These are phyloP conservation scores for Cutaneotrichosporon sp. DNA, from an alignment of 1,284 basidiomycete genomes.

Conservation along the genomic window DNA sequence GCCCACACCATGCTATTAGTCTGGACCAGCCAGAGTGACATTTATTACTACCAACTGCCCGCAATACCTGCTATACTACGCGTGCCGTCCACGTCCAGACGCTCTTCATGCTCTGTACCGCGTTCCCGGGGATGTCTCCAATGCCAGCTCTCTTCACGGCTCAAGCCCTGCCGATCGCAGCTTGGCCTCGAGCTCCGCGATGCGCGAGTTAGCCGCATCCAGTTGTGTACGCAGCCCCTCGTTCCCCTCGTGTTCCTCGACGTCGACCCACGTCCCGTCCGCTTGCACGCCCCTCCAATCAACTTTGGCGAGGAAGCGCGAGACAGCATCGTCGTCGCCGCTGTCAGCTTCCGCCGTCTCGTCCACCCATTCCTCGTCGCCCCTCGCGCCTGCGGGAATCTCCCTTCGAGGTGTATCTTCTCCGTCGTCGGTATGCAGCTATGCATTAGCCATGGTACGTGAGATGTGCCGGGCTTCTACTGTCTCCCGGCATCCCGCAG, in stretches of 20 bases:
- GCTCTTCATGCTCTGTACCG: not conserved
- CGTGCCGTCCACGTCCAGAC: too few relatives aligned
- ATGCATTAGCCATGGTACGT: not conserved
- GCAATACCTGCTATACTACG: too few relatives aligned
- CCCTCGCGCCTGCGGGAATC: too few relatives aligned
- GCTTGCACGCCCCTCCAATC: constrained; percentile 37
- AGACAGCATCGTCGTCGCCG: constrained; percentile 50
- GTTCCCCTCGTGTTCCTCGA: not conserved
- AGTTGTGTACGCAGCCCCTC: constrained; percentile 1
- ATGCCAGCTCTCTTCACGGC: not conserved
- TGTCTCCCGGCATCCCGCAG: constrained; percentile 10
- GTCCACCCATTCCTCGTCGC: not conserved
- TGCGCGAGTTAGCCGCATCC: not conserved
- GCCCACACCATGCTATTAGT: too few relatives aligned
- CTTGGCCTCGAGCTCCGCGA: constrained; percentile 7
- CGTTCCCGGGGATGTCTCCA: not conserved
- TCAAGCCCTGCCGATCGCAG: constrained; percentile 2
- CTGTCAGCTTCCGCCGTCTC: constrained; percentile 10
- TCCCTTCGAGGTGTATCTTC: too few relatives aligned
- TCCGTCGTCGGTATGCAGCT: not conserved
- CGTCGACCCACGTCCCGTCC: constrained; percentile 6
- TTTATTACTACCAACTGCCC: too few relatives aligned
- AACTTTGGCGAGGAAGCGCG: constrained; percentile 69
- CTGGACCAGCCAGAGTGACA: too few relatives aligned
- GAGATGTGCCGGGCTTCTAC: not conserved